Percentiles rank a stretch among this genome's conserved stretches.
Conservation (phyloP, 352 stramenopile species). For the Phytopythium litorale region DNA sequence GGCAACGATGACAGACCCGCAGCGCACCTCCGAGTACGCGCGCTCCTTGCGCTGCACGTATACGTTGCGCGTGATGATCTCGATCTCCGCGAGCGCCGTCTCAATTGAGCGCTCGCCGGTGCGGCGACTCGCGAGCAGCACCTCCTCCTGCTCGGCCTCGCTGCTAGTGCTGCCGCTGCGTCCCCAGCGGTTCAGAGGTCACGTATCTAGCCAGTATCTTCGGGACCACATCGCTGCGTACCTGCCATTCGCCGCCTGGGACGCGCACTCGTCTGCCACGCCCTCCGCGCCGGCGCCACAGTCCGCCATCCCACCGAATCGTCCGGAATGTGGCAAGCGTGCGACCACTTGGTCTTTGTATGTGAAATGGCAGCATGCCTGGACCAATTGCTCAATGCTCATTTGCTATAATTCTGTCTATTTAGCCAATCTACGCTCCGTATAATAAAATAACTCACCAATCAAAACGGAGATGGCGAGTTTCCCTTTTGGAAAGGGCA, state of each 20-base stretch:
- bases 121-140: slow-evolving; percentile 52
- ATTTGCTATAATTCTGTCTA: not conserved
- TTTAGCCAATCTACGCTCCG: not conserved
- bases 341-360: not conserved
- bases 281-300: not conserved
- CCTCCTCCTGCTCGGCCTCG: slow-evolving; percentile 22
- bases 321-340: not conserved
- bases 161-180: not conserved
- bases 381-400: not conserved
- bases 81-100: slow-evolving; percentile 64
- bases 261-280: not conserved
- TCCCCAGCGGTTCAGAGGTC: not conserved
- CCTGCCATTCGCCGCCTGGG: not conserved
- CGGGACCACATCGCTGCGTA: not conserved
- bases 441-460: not conserved
- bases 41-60: slow-evolving; percentile 72
- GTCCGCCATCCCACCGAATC: not conserved
- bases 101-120: slow-evolving; percentile 65
- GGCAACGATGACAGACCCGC: not conserved
- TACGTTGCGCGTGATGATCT: slow-evolving; percentile 65
- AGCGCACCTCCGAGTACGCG: slow-evolving; percentile 34
- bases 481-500: slow-evolving; percentile 2
- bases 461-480: not conserved
- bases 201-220: too few relatives aligned
- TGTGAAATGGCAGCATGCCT: not conserved